These are phyloP conservation scores for Gypsophila paniculata DNA, from an alignment of 179 eudicot species.

Conservation along the genomic window DNA sequence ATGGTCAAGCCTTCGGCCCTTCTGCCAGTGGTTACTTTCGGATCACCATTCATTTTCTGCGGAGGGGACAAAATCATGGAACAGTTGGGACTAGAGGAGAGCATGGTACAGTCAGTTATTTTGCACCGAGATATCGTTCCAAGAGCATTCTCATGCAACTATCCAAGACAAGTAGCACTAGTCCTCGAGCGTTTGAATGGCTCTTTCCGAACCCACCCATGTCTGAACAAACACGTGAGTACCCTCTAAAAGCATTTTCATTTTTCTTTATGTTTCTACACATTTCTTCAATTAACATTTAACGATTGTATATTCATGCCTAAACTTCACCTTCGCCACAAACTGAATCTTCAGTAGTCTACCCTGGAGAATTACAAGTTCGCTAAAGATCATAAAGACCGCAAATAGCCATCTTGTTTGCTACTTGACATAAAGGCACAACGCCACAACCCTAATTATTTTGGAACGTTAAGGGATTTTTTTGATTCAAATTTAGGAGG, in stretches of 20 bases:
- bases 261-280: not conserved
- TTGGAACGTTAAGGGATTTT: too few species aligned
- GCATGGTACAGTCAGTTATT: conserved; percentile 59
- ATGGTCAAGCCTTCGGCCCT: conserved; percentile 46
- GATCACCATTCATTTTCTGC: conserved; percentile 78
- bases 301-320: too few species aligned
- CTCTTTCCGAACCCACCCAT: conserved; percentile 67
- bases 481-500: too few species aligned
- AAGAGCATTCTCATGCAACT: conserved; percentile 83
- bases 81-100: conserved; percentile 53
- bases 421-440: too few species aligned
- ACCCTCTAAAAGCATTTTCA: too few species aligned
- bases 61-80: conserved; percentile 60
- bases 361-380: too few species aligned
- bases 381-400: too few species aligned
- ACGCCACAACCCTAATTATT: too few species aligned
- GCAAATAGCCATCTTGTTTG: too few species aligned
- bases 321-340: too few species aligned
- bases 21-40: conserved; percentile 72
- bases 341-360: too few species aligned
- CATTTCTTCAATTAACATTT: not conserved
- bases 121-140: conserved; percentile 96
- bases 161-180: conserved; percentile 65
- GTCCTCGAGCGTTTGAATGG: conserved; percentile 64
- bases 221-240: conserved; percentile 71